Evolutionary conservation across 2,329 filamentous ascomycete species (phyloP).

Genomic region (Neonectria magnoliae): DNA sequence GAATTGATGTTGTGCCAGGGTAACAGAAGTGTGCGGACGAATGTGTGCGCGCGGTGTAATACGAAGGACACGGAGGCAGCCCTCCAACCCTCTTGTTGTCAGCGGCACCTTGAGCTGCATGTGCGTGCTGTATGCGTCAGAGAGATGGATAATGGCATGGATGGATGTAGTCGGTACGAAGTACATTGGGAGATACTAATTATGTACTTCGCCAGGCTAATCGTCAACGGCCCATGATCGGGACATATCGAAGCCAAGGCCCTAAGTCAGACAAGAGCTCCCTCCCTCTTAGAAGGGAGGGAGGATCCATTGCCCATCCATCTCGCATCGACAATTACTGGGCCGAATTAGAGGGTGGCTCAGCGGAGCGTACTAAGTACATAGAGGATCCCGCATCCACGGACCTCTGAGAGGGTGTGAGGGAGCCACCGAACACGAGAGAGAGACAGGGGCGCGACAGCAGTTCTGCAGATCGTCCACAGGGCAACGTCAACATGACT

Average conservation of each 20-base stretch:
- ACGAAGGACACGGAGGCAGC: not conserved
- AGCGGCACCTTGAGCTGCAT: not conserved
- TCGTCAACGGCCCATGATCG: not conserved
- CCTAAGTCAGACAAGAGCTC: not conserved
- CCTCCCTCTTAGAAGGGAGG: not conserved
- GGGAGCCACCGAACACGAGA: conserved; percentile 47
- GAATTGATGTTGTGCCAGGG: not conserved
- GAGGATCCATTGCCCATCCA: conserved; percentile 1
- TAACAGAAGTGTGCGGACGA: not conserved
- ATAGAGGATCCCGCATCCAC: conserved; percentile 3
- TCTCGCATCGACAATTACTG: conserved; percentile 11
- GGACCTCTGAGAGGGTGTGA: conserved; percentile 41
- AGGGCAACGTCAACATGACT: conserved; percentile 25
- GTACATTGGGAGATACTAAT: not conserved
- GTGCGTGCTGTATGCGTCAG: not conserved
- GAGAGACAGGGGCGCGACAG: conserved; percentile 28
- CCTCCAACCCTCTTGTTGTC: not conserved
- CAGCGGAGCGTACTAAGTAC: not conserved
- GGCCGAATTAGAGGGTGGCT: conserved; percentile 5
- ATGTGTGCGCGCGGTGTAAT: not conserved
- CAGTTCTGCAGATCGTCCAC: conserved; percentile 12
- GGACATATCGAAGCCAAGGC: conserved; percentile 4
- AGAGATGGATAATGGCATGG: not conserved
- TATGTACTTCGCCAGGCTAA: not conserved
- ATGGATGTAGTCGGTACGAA: not conserved